Base-by-base conservation (phyloP, 805 yeast species). In the Candida argentea region DNA sequence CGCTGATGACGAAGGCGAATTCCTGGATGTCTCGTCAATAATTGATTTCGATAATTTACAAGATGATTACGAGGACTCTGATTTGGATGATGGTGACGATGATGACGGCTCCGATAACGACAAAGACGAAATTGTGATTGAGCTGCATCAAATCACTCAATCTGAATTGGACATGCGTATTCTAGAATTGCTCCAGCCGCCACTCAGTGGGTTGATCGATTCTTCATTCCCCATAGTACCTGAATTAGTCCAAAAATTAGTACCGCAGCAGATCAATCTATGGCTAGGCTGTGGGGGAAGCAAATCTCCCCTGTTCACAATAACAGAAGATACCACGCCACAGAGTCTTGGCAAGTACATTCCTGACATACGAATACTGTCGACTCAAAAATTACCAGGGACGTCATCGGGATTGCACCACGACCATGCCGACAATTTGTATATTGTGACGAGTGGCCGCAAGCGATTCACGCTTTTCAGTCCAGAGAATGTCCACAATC, bases 391-490 rank as follows among this genome's bases (percentile, higher is more conserved):
- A 2, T 16, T 18, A 5, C 22, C 25, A 7, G 79, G 78, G 2
- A 59, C 75, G 1, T 76, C 85, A 0, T 76, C 86, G 2, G 89
- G 89, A 0, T 52, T 80, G 8, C 89, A 80, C 40, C 89, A 80
- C 46, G 89, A 80, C 46, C 87, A 79, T 50, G 83, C 87, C 2
- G 87, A 79, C 44, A 80, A 80, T 42, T 52, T 80, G 20, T 80
- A 80, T 44, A 58, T 79, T 4, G 69, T 80, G 2, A 44, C 73
- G 1, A 51, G 62, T 16, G 91, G 89, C 0, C 44, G 40, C 5
- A 80, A 80, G 41, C 46, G 86, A 34, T 80, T 80, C 47, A 78
- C 87, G 0, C 40, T 80, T 5, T 77, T 65, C 42, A 58, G 76
- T 4, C 89, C 91, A 1, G 54, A 55, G 15, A 81, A 73, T 41